These are phyloP conservation scores for Leucocoprinus leucothites DNA, from an alignment of 768 basidiomycete genomes.

Conservation along the genomic window DNA sequence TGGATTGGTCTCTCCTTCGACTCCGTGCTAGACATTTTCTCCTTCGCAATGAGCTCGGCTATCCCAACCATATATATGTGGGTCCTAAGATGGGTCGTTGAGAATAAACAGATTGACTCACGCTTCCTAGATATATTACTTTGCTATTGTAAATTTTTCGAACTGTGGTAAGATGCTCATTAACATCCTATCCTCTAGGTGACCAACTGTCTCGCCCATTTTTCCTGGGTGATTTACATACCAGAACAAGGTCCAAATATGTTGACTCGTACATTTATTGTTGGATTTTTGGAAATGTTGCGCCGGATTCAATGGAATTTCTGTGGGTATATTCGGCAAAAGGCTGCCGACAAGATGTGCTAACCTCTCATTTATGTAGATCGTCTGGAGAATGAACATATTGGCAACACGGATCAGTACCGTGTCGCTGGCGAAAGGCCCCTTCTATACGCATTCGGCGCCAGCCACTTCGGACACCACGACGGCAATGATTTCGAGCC, in stretches of 20 bases:
- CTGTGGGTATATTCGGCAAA: neutral
- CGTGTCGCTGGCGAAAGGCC: slow-evolving; percentile 84
- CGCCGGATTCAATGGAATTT: slow-evolving; percentile 83
- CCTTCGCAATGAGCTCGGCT: slow-evolving; percentile 75
- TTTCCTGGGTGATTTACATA: slow-evolving; percentile 80
- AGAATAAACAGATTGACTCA: no score
- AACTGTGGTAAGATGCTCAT: neutral
- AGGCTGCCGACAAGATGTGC: neutral
- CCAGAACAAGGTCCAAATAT: slow-evolving; percentile 45
- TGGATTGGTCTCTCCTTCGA: slow-evolving; percentile 90
- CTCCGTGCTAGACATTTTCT: slow-evolving; percentile 52
- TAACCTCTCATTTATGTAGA: slow-evolving; percentile 21
- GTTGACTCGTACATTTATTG: slow-evolving; percentile 62
- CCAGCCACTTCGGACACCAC: no score
- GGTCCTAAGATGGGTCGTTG: slow-evolving; percentile 17
- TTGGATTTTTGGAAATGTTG: slow-evolving; percentile 69
- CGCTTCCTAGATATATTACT: slow-evolving; percentile 63
- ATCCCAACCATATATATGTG: slow-evolving; percentile 60
- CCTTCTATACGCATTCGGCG: slow-evolving; percentile 67
- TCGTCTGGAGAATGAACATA: slow-evolving; percentile 74
- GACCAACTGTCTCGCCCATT: slow-evolving; percentile 71
- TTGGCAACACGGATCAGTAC: slow-evolving; percentile 92
- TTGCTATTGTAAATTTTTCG: slow-evolving; percentile 59
- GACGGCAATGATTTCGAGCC: no score
- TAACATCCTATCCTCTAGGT: slow-evolving; percentile 36